Evolutionary conservation across 768 basidiomycete species (phyloP), one percentile per base, ranked within the genome.

Genomic region (Auriscalpium microsporum): DNA sequence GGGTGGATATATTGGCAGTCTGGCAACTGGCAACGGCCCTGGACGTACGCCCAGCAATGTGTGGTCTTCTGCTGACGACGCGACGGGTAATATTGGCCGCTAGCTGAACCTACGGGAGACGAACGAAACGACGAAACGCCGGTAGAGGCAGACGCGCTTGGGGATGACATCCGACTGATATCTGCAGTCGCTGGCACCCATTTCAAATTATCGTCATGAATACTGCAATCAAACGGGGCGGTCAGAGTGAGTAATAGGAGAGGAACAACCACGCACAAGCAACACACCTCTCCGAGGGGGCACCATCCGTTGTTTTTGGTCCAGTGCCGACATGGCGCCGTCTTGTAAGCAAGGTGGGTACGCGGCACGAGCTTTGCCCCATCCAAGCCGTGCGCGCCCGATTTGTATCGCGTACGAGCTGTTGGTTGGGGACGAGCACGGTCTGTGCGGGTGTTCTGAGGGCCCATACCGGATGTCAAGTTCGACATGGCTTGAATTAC

Each of bases 281-380:
- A 33, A 36, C 52, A 52, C 9, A 8, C 17, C 8, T 52, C 52
- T 4, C 52, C 52, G 3, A 44, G 8, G 9, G 40, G 52, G 17
- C 52, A 52, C 33, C 19, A 52, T 14, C 52, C 52, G 19, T 52
- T 45, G 10, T 21, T 44, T 40, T 44, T 19, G 8, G 21, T 52
- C 6, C 13, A 52, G 17, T 52, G 44, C 40, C 38, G 35, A 42
- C 52, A 52, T 16, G 42, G 42, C 19, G 44, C 55, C 45, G 42
- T 56, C 57, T 19, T 67, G 53, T 23, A 54, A 57, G 50, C 61
- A 50, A 50, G 2, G 55, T 58, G 49, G 62, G 56, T 10, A 9
- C 14, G 14, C 40, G 40, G 40, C 40, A 42, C 40, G 17, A 42
- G 14, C 40, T 42, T 42, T 17, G 40, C 28, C 28, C 28, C 28